A percentile compares a stretch with the other conserved stretches of the same genome.
Evolutionary conservation across 2,329 filamentous ascomycete species (phyloP).

Genomic region (Beauveria medogensis): DNA sequence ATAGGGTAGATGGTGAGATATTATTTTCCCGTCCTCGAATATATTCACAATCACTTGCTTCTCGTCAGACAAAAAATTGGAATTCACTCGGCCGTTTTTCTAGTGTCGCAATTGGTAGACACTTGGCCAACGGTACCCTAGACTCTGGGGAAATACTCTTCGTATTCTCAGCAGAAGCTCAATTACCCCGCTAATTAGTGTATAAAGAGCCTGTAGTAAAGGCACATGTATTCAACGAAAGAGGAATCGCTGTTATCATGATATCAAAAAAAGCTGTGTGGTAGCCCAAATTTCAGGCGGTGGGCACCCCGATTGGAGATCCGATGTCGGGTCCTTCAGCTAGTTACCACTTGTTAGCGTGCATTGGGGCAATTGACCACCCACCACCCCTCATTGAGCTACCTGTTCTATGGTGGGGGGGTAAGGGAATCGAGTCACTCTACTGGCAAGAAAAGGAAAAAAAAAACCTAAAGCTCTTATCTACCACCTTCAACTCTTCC

Average conservation of each 20-base stretch:
- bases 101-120: too few relatives aligned
- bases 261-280: neutral
- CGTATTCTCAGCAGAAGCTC: too few relatives aligned
- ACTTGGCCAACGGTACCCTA: too few relatives aligned
- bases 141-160: too few relatives aligned
- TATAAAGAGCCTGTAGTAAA: too few relatives aligned
- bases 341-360: neutral
- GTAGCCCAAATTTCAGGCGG: neutral
- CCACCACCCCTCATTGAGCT: neutral
- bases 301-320: neutral
- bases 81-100: too few relatives aligned
- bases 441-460: neutral
- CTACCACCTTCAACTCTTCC: conserved; percentile 4
- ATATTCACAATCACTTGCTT: too few relatives aligned
- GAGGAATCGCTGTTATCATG: neutral
- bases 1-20: neutral
- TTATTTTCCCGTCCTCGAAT: too few relatives aligned
- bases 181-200: too few relatives aligned
- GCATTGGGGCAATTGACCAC: neutral
- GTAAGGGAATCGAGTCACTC: conserved; percentile 10
- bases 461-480: conserved; percentile 1
- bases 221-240: neutral
- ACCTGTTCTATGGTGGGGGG: neutral
- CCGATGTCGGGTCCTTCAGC: conserved; percentile 9
- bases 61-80: too few relatives aligned